Conservation (phyloP, 2,329 filamentous ascomycete genomes). For the Niveomyces coronatus region DNA sequence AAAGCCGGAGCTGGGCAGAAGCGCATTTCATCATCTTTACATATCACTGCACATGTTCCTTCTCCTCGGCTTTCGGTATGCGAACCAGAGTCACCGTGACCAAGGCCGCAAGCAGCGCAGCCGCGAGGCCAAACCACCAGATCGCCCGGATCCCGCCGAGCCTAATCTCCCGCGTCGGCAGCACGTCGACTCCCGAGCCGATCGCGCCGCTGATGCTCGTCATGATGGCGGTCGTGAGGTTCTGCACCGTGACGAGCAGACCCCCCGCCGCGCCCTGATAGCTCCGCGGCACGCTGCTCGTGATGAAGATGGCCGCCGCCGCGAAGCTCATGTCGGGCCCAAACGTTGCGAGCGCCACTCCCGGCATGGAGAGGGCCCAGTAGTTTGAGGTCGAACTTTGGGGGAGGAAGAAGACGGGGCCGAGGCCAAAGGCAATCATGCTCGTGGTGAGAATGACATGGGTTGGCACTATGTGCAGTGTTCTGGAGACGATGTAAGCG, state of each 20-base stretch:
- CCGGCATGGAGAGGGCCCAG: constrained; percentile 34
- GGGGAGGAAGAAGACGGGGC: constrained; percentile 10
- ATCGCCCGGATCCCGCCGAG: constrained; percentile 9
- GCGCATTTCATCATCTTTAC: no score
- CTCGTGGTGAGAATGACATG: constrained; percentile 35
- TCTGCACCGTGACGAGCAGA: constrained; percentile 35
- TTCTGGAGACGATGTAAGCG: constrained; percentile 34
- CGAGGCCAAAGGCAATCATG: constrained; percentile 21
- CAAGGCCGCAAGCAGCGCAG: constrained; percentile 7
- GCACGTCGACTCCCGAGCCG: constrained; percentile 14
- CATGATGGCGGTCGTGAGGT: constrained; percentile 33
- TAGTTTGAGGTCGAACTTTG: constrained; percentile 30
- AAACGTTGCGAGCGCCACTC: constrained; percentile 33
- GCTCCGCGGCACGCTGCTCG: constrained; percentile 32
- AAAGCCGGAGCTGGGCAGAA: no score
- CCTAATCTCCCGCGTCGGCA: constrained; percentile 8
- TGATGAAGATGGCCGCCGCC: constrained; percentile 38
- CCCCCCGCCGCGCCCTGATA: constrained; percentile 36
- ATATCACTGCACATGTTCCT: constrained; percentile 11
- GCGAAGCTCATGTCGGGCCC: constrained; percentile 37
- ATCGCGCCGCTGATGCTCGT: constrained; percentile 22
- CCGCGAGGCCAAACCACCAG: constrained; percentile 11
- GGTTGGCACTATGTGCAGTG: constrained; percentile 33
- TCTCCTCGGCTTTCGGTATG: constrained; percentile 10
- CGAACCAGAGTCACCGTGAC: constrained; percentile 10